phyloP scores from a whole-genome alignment of 352 stramenopile genomes.

The Pythium aphanidermatum region DNA sequence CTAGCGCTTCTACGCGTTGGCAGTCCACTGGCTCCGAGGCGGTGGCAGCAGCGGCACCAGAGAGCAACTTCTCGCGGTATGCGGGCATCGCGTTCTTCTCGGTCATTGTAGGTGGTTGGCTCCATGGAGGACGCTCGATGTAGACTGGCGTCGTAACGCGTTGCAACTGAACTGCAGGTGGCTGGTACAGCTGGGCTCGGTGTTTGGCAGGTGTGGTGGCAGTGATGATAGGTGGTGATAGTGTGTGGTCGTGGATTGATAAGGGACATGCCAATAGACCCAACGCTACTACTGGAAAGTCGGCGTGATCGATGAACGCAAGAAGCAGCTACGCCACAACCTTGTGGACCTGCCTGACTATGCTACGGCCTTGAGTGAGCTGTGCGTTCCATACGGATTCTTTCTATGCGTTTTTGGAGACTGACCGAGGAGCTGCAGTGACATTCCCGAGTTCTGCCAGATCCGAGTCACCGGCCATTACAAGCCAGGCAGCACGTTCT shows the following conservation, averaged over 20 bases:
- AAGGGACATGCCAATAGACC: too few species aligned
- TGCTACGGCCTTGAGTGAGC: conserved; percentile 44
- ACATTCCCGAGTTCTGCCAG: conserved; percentile 80
- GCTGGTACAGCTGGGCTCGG: conserved; percentile 71
- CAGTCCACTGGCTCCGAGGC: conserved; percentile 21
- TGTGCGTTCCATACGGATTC: too few species aligned
- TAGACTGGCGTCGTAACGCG: too few species aligned
- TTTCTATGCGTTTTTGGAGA: too few species aligned
- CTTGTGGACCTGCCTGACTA: conserved; percentile 56
- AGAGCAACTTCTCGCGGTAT: conserved; percentile 74
- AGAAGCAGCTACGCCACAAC: conserved; percentile 60
- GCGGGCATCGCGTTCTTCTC: conserved; percentile 82
- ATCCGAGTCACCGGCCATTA: conserved; percentile 57
- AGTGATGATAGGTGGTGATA: not conserved
- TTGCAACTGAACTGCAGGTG: conserved; percentile 33
- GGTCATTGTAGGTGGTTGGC: conserved; percentile 61
- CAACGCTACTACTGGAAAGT: conserved; percentile 89
- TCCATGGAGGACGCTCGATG: too few species aligned
- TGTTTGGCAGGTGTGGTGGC: conserved; percentile 56
- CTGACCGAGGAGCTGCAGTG: conserved; percentile 19
- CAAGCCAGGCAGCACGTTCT: conserved; percentile 70
- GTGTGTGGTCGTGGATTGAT: conserved; percentile 4
- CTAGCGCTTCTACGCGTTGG: conserved; percentile 22
- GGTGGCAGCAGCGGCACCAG: conserved; percentile 10
- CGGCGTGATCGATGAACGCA: conserved; percentile 78